phyloP scores from a whole-genome alignment of 257 asterid genomes.

The Rubia yunnanensis region DNA sequence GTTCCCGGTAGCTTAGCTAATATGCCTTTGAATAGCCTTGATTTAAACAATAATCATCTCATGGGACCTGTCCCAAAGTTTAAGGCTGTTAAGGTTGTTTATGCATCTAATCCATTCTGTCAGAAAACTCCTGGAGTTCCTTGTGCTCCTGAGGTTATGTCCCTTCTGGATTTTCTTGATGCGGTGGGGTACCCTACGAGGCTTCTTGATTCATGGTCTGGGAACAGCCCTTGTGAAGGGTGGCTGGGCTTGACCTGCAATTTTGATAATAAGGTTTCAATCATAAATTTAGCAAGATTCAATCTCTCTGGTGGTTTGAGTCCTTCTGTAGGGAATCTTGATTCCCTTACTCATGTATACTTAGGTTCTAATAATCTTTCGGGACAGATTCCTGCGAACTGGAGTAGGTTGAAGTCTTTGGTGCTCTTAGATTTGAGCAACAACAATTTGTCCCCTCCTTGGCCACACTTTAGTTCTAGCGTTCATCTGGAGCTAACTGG shows the following conservation, averaged over 20 bases:
- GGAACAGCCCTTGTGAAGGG: conserved; percentile 53
- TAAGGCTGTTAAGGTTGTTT: conserved; percentile 43
- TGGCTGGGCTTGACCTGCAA: conserved; percentile 79
- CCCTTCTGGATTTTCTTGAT: conserved; percentile 67
- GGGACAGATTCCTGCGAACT: conserved; percentile 48
- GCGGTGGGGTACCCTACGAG: conserved; percentile 54
- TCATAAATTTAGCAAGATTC: conserved; percentile 45
- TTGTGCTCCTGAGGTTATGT: conserved; percentile 60
- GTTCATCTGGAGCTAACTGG: conserved; percentile 46
- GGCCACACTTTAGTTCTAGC: conserved; percentile 39
- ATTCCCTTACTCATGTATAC: conserved; percentile 43
- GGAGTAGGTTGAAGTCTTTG: conserved; percentile 54
- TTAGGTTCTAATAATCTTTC: conserved; percentile 57
- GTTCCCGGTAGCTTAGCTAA: conserved; percentile 49
- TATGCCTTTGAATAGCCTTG: conserved; percentile 42
- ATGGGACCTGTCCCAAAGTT: conserved; percentile 78
- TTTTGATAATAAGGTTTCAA: conserved; percentile 27
- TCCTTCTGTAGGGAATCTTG: conserved; percentile 55
- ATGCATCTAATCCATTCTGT: conserved; percentile 51
- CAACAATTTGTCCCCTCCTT: conserved; percentile 63
- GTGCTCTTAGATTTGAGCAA: conserved; percentile 46
- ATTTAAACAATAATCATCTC: conserved; percentile 69
- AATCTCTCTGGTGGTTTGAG: conserved; percentile 64
- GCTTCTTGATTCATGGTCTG: conserved; percentile 71
- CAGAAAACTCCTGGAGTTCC: conserved; percentile 34